Conservation (phyloP, 805 yeast species). For the Candida orba region DNA sequence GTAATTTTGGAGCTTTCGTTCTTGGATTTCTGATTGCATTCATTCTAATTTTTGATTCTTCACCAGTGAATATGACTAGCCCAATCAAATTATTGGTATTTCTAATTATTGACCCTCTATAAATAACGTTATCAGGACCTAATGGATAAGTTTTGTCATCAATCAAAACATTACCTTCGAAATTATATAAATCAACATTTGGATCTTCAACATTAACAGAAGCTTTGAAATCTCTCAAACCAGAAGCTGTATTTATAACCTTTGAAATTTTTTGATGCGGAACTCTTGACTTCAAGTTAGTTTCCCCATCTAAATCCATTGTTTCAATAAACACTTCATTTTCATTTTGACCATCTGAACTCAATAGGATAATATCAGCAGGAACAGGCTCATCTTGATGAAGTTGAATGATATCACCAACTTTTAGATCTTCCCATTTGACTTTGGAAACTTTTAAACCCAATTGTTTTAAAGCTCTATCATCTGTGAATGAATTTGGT, state of each 20-base stretch:
- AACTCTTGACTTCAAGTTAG: conserved; percentile 70
- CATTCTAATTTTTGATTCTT: conserved; percentile 92
- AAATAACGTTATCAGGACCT: conserved; percentile 75
- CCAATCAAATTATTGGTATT: conserved; percentile 76
- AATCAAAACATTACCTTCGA: conserved; percentile 65
- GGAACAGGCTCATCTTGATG: conserved; percentile 88
- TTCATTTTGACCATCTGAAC: conserved; percentile 49
- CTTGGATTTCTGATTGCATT: conserved; percentile 87
- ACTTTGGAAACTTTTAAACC: conserved; percentile 19
- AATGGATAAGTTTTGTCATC: conserved; percentile 43
- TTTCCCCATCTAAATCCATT: conserved; percentile 97
- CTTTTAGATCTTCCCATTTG: conserved; percentile 71
- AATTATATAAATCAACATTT: conserved; percentile 82
- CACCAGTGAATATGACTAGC: conserved; percentile 86
- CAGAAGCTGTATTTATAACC: conserved; percentile 40
- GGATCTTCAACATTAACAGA: conserved; percentile 80
- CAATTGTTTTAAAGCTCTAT: conserved; percentile 21
- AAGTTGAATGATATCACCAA: conserved; percentile 79
- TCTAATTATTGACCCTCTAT: conserved; percentile 84
- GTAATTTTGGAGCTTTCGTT: conserved; percentile 89
- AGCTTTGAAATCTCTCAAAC: conserved; percentile 43
- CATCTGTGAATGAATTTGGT: conserved; percentile 23
- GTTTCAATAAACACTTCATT: conserved; percentile 80
- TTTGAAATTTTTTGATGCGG: conserved; percentile 62
- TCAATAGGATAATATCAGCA: conserved; percentile 73